Conservation (phyloP, 2,329 filamentous ascomycete genomes). For the Fulvia fulva region DNA sequence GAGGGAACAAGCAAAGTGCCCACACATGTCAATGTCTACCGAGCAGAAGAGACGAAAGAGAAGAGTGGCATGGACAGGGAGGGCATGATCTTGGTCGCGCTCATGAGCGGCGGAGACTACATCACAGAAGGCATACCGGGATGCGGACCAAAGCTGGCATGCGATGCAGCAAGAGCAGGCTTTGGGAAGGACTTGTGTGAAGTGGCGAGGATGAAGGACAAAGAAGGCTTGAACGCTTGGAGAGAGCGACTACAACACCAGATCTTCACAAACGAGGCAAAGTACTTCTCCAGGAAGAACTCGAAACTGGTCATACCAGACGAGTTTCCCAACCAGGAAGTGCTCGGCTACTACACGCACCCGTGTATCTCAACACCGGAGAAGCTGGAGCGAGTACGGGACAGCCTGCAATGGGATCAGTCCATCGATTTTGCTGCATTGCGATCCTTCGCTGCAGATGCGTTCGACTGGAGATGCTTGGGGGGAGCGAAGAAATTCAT, state of each 20-base stretch:
- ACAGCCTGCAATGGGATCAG: constrained; percentile 57
- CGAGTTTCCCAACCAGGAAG: constrained; percentile 72
- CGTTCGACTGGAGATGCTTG: constrained; percentile 80
- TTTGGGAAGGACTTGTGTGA: constrained; percentile 74
- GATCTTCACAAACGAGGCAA: constrained; percentile 76
- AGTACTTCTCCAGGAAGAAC: constrained; percentile 73
- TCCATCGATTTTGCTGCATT: constrained; percentile 64
- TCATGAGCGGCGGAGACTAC: constrained; percentile 96
- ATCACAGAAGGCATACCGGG: constrained; percentile 80
- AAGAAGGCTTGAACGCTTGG: constrained; percentile 63
- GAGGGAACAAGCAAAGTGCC: constrained; percentile 65
- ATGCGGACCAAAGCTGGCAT: constrained; percentile 83
- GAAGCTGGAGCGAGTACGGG: constrained; percentile 53
- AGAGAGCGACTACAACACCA: constrained; percentile 68
- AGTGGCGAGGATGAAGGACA: constrained; percentile 56
- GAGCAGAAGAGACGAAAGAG: constrained; percentile 56
- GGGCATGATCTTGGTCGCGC: constrained; percentile 87
- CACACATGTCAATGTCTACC: constrained; percentile 83
- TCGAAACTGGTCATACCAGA: constrained; percentile 71
- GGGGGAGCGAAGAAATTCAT: constrained; percentile 82
- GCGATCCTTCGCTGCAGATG: constrained; percentile 69
- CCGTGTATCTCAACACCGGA: constrained; percentile 69
- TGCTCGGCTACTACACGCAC: constrained; percentile 82
- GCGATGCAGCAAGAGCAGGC: constrained; percentile 82
- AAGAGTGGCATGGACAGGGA: constrained; percentile 66